A percentile compares a stretch with the other conserved stretches of the same genome.
Evolutionary conservation across 176 grass and related monocot genomes (phyloP).

Genomic region (Eleusine indica): DNA sequence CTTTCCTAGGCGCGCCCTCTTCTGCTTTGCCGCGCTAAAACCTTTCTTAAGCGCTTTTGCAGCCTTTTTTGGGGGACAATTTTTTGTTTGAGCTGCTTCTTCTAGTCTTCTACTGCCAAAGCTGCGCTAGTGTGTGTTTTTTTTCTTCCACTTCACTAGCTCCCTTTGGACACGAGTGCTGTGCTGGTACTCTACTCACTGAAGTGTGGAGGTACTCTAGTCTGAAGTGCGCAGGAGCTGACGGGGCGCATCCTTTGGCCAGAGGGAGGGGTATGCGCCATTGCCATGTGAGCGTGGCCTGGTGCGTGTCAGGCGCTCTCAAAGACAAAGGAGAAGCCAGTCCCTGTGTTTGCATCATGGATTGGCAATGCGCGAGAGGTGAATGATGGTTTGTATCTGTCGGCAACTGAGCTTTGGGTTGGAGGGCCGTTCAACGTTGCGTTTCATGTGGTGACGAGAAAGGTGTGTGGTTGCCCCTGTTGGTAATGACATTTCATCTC

Average conservation of each 20-base stretch:
- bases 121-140: background rate
- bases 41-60: slow-evolving; percentile 51
- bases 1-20: slow-evolving; percentile 27
- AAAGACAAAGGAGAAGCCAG: slow-evolving; percentile 15
- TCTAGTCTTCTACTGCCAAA: slow-evolving; percentile 47
- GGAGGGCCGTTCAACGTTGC: slow-evolving; percentile 22
- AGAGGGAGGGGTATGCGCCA: slow-evolving; percentile 28
- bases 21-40: slow-evolving; percentile 34
- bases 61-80: slow-evolving; percentile 41
- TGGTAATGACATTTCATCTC: slow-evolving; percentile 47
- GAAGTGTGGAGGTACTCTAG: background rate
- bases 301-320: slow-evolving; percentile 51
- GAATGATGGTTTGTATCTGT: slow-evolving; percentile 53
- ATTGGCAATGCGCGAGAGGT: slow-evolving; percentile 40
- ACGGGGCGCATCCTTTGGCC: slow-evolving; percentile 30
- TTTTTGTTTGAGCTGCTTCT: slow-evolving; percentile 48
- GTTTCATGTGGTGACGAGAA: slow-evolving; percentile 21
- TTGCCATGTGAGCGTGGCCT: slow-evolving; percentile 43
- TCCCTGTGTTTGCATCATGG: slow-evolving; percentile 29
- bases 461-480: slow-evolving; percentile 21
- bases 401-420: slow-evolving; percentile 40
- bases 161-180: slow-evolving; percentile 11
- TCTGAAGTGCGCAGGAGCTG: no score
- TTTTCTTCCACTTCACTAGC: background rate
- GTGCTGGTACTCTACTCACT: background rate